A percentile compares a stretch with the other conserved stretches of the same genome.
Conservation (phyloP, 1,284 basidiomycete genomes). For the Cronartium quercuum region DNA sequence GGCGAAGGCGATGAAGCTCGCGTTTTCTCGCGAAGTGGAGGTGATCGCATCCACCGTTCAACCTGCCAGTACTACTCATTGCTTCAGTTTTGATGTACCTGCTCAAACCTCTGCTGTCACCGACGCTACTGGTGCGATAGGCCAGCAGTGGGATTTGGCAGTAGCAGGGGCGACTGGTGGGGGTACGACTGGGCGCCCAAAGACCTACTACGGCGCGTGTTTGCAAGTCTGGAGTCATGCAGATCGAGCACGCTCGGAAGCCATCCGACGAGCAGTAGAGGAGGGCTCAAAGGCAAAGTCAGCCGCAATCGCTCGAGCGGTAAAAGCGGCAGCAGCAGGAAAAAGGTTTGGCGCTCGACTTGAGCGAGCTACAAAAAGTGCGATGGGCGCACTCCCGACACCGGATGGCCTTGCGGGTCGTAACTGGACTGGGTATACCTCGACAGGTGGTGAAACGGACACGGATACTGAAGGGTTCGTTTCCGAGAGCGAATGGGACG, state of each 20-base stretch:
- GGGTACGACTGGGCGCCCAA: slow-evolving; percentile 37
- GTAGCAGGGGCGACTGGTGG: background rate
- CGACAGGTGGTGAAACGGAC: slow-evolving; percentile 44
- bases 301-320: slow-evolving; percentile 39
- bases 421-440: slow-evolving; percentile 39
- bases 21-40: slow-evolving; percentile 84
- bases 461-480: slow-evolving; percentile 28
- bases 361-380: slow-evolving; percentile 30
- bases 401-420: slow-evolving; percentile 46
- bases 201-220: slow-evolving; percentile 78
- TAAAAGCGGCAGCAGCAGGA: slow-evolving; percentile 43
- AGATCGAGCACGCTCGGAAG: slow-evolving; percentile 66
- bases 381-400: slow-evolving; percentile 36
- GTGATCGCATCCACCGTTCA: slow-evolving; percentile 85
- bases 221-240: slow-evolving; percentile 90
- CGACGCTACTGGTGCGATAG: slow-evolving; percentile 4
- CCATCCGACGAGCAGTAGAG: slow-evolving; percentile 41
- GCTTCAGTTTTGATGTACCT: slow-evolving; percentile 65
- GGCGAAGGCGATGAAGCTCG: slow-evolving; percentile 78
- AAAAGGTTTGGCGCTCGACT: slow-evolving; percentile 36
- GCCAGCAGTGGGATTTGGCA: slow-evolving; percentile 14
- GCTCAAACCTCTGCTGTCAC: slow-evolving; percentile 24
- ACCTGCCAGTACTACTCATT: slow-evolving; percentile 83
- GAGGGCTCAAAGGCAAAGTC: slow-evolving; percentile 37
- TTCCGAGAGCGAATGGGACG: slow-evolving; percentile 44